These are phyloP conservation scores for Lenwebbia sp. DNA, from an alignment of 345 rosid species.

Conservation along the genomic window DNA sequence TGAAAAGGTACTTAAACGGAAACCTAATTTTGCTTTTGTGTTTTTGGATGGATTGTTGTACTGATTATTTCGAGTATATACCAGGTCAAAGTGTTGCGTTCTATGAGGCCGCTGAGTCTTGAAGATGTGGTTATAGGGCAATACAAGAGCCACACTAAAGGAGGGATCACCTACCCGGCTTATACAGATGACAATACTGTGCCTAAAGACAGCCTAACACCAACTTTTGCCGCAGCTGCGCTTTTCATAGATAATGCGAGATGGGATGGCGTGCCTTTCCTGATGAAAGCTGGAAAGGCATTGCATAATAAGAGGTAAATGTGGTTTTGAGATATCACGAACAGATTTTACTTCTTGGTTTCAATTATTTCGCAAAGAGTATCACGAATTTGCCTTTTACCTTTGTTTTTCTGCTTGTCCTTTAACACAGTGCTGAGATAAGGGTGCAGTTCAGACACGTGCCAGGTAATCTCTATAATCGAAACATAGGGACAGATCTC, in stretches of 20 bases:
- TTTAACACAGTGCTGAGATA: slow-evolving; percentile 72
- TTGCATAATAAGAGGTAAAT: slow-evolving; percentile 64
- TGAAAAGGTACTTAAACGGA: slow-evolving; percentile 50
- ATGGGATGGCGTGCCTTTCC: slow-evolving; percentile 99
- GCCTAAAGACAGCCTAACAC: slow-evolving; percentile 80
- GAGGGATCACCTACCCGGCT: slow-evolving; percentile 69
- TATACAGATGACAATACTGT: slow-evolving; percentile 91
- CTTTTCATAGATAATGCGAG: slow-evolving; percentile 92
- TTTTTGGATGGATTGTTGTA: not conserved
- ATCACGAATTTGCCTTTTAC: not conserved
- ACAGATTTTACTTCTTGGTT: not conserved
- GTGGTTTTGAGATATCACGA: not conserved
- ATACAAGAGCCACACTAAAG: slow-evolving; percentile 88
- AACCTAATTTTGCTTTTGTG: not conserved
- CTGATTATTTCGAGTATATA: not conserved
- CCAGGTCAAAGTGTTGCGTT: slow-evolving; percentile 93
- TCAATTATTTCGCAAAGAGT: not conserved
- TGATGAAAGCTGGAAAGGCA: slow-evolving; percentile 98
- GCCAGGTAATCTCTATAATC: slow-evolving; percentile 90
- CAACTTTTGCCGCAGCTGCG: slow-evolving; percentile 99
- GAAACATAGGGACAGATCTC: slow-evolving; percentile 67
- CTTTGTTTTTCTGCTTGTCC: not conserved
- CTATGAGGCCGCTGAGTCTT: slow-evolving; percentile 78
- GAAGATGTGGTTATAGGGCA: slow-evolving; percentile 85
- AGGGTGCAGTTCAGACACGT: slow-evolving; percentile 97